phyloP scores from a whole-genome alignment of 176 grass and related monocot species.

The Ensete ventricosum region DNA sequence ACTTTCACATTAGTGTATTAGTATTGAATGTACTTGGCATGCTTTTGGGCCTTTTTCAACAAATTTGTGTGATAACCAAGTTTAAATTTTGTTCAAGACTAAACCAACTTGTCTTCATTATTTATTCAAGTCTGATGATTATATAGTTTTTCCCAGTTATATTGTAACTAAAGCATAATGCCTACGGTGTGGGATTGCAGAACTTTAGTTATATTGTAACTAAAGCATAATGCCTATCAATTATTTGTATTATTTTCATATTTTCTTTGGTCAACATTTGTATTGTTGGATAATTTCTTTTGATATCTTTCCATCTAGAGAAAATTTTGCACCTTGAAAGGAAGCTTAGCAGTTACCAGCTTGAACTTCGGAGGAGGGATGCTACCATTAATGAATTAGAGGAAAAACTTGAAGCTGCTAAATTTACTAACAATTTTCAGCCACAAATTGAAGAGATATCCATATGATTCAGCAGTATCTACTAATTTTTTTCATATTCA shows the following conservation, averaged over 20 bases:
- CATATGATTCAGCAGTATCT: slow-evolving; percentile 14
- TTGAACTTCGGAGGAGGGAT: slow-evolving; percentile 57
- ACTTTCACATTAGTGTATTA: neutral
- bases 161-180: neutral
- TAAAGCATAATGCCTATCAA: neutral
- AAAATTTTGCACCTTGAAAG: slow-evolving; percentile 54
- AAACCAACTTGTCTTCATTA: neutral
- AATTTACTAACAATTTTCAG: slow-evolving; percentile 45
- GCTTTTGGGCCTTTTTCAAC: neutral
- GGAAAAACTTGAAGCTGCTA: slow-evolving; percentile 45
- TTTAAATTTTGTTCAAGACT: neutral
- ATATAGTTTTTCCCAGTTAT: neutral
- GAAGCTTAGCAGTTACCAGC: slow-evolving; percentile 48
- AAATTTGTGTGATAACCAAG: neutral
- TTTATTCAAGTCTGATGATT: neutral
- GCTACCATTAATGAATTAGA: slow-evolving; percentile 55
- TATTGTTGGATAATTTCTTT: slow-evolving; percentile 12
- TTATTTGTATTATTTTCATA: neutral
- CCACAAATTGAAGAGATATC: slow-evolving; percentile 78
- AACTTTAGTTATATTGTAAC: neutral
- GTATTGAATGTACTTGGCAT: neutral
- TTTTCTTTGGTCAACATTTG: neutral
- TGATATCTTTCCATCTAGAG: slow-evolving; percentile 35
- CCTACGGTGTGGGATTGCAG: neutral
- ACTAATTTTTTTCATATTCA: slow-evolving; percentile 4